phyloP scores from a whole-genome alignment of 129 eudicot genomes.

The Pulicaria dysenterica region DNA sequence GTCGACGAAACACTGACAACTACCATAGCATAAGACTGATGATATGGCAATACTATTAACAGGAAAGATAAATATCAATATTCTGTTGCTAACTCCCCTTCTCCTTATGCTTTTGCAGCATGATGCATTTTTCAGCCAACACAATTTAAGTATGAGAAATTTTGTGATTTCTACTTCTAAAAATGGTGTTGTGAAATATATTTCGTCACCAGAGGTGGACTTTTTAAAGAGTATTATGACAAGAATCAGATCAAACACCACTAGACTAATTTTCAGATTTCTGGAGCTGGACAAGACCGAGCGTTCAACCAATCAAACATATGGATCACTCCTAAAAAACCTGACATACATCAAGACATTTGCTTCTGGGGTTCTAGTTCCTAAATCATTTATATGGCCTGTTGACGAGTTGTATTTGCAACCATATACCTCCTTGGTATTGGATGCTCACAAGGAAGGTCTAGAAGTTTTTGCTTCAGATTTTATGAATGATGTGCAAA shows the following conservation, averaged over 20 bases:
- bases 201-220: conserved; percentile 79
- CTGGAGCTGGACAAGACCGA: conserved; percentile 47
- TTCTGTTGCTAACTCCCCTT: not conserved
- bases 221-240: conserved; percentile 55
- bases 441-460: conserved; percentile 70
- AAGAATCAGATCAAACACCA: conserved; percentile 41
- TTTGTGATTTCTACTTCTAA: conserved; percentile 49
- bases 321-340: conserved; percentile 63
- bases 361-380: conserved; percentile 79
- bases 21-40: not conserved
- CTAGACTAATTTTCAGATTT: conserved; percentile 69
- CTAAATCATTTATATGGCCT: conserved; percentile 72
- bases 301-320: conserved; percentile 68
- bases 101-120: conserved; percentile 49
- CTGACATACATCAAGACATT: conserved; percentile 67
- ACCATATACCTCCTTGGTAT: conserved; percentile 57
- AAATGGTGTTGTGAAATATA: conserved; percentile 46
- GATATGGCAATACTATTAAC: not conserved
- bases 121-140: conserved; percentile 67
- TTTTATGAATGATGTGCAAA: conserved; percentile 59
- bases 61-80: not conserved
- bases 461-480: conserved; percentile 59
- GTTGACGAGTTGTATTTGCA: conserved; percentile 46
- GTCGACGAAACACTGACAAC: not conserved
- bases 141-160: conserved; percentile 63